These are phyloP conservation scores for Diaporthe caulivora DNA, from an alignment of 2,329 filamentous ascomycete species.

Conservation along the genomic window DNA sequence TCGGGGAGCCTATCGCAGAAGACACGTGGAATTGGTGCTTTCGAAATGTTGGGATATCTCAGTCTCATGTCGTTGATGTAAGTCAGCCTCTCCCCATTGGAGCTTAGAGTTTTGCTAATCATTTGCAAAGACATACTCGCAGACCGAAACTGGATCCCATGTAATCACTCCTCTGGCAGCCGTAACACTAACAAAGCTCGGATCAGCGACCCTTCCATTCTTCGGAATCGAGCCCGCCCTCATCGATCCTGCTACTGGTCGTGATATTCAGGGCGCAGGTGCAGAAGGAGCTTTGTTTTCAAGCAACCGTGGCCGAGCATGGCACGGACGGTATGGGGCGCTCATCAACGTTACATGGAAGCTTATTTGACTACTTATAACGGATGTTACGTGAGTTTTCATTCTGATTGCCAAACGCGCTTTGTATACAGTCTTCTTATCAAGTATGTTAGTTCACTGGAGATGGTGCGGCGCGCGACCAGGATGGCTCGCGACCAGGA, in stretches of 20 bases:
- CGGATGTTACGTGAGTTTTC: conserved; percentile 87
- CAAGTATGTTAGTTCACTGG: conserved; percentile 76
- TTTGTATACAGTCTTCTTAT: not conserved
- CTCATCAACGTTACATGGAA: conserved; percentile 98
- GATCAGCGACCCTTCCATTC: conserved; percentile 95
- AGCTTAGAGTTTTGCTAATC: no score
- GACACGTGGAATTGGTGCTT: conserved; percentile 99
- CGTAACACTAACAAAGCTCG: conserved; percentile 95
- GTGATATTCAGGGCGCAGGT: conserved; percentile 94
- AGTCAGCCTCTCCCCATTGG: no score
- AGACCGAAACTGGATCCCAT: conserved; percentile 98
- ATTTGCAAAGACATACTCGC: conserved; percentile 89
- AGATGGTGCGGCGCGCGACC: conserved; percentile 94
- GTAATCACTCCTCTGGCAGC: conserved; percentile 94
- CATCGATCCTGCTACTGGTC: conserved; percentile 93
- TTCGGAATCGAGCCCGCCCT: conserved; percentile 98
- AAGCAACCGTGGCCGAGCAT: conserved; percentile 99
- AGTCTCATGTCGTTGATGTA: conserved; percentile 94
- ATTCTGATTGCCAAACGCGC: not conserved
- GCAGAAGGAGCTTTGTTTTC: conserved; percentile 96
- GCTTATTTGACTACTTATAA: conserved; percentile 98
- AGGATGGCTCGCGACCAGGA: no score
- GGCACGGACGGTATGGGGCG: conserved; percentile 97
- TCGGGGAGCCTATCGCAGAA: conserved; percentile 97
- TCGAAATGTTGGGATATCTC: conserved; percentile 91